Conservation (phyloP, 805 yeast genomes). For the Candida nitratophila region DNA sequence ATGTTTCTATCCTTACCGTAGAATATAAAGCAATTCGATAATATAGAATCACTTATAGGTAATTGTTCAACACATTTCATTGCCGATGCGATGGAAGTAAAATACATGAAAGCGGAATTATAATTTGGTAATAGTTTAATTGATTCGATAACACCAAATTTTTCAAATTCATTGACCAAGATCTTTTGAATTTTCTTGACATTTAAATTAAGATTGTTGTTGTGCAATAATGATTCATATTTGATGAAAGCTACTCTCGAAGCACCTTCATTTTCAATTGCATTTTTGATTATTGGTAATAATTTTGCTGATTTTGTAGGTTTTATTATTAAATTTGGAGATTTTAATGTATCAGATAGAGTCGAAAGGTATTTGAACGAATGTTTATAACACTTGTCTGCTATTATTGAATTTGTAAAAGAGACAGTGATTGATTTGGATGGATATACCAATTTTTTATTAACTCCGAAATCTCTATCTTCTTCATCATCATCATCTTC, state of each 20-base stretch:
- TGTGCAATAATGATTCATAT: neutral
- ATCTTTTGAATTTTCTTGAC: constrained; percentile 13
- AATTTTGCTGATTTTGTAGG: constrained; percentile 24
- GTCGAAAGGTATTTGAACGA: constrained; percentile 9
- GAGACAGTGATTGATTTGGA: constrained; percentile 13
- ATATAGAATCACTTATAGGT: constrained; percentile 16
- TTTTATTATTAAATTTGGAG: constrained; percentile 29
- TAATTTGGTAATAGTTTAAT: constrained; percentile 19
- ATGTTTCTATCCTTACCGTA: constrained; percentile 22
- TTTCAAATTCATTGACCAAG: constrained; percentile 25
- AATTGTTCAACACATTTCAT: constrained; percentile 36
- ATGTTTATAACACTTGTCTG: constrained; percentile 15
- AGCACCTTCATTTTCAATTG: constrained; percentile 25
- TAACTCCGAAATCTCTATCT: neutral
- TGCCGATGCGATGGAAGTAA: constrained; percentile 39
- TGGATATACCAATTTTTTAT: neutral
- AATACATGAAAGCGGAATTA: constrained; percentile 28
- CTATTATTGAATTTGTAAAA: constrained; percentile 16
- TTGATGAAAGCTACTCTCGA: constrained; percentile 23
- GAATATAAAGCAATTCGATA: constrained; percentile 18
- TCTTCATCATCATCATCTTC: neutral
- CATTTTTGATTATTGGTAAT: constrained; percentile 16
- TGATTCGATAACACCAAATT: constrained; percentile 36
- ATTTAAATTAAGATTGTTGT: constrained; percentile 8
- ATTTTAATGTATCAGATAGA: constrained; percentile 25